Conservation (phyloP, 2,329 filamentous ascomycete species). For the Anisogramma anomala region DNA sequence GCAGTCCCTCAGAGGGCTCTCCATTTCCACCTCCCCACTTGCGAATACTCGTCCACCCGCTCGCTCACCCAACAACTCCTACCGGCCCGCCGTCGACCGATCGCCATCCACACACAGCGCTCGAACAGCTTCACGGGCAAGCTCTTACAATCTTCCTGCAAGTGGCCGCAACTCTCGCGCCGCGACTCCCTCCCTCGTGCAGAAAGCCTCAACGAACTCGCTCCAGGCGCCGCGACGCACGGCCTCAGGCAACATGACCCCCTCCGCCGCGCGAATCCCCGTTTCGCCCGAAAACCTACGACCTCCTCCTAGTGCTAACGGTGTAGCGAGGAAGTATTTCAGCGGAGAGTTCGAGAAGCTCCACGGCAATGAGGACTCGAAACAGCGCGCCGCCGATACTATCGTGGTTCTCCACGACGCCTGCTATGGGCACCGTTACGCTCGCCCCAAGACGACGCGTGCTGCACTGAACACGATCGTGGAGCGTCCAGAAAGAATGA, state of each 20-base stretch:
- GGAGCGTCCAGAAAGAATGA: constrained; percentile 83
- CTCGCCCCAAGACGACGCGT: constrained; percentile 67
- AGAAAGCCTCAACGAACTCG: constrained; percentile 48
- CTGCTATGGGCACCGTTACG: constrained; percentile 89
- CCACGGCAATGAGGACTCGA: constrained; percentile 31
- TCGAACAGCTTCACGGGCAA: constrained; percentile 26
- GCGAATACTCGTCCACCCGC: constrained; percentile 4
- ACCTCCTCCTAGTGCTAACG: constrained; percentile 34
- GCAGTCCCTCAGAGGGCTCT: constrained; percentile 34
- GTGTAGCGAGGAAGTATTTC: constrained; percentile 59
- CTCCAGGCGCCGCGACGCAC: constrained; percentile 41
- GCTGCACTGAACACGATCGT: constrained; percentile 68
- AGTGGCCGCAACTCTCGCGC: constrained; percentile 32
- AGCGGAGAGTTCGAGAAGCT: constrained; percentile 56
- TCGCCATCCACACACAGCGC: constrained; percentile 28
- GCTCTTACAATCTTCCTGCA: constrained; percentile 28
- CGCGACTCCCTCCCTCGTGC: constrained; percentile 38
- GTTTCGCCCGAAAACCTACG: constrained; percentile 26
- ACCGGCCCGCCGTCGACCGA: constrained; percentile 27
- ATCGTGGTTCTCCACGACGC: constrained; percentile 83
- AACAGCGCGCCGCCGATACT: constrained; percentile 41
- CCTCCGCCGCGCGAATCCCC: constrained; percentile 28
- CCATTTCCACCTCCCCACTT: constrained; percentile 26
- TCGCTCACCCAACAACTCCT: constrained; percentile 24
- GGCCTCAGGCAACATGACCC: constrained; percentile 36